Conservation (phyloP, 1,284 basidiomycete species). For the Boletus mariae region DNA sequence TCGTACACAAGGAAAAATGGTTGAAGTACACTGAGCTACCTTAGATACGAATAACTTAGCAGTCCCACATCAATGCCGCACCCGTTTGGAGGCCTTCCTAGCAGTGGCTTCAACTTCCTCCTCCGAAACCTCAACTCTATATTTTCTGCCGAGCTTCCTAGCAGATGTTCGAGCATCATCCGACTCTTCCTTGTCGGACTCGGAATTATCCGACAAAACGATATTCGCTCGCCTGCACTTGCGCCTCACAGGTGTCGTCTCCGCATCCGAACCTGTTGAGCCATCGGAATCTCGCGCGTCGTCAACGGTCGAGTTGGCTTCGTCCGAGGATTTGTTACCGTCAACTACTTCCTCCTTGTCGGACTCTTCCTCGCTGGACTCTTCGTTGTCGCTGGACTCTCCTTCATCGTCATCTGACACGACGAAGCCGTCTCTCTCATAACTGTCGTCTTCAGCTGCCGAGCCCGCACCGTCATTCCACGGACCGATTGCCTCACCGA, state of each 20-base stretch:
- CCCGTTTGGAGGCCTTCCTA: not conserved
- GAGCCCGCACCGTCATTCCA: constrained; percentile 13
- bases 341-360: not conserved
- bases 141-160: not conserved
- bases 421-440: constrained; percentile 13
- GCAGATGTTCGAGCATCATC: not conserved
- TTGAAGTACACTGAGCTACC: too few relatives aligned
- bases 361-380: not conserved
- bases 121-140: not conserved
- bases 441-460: constrained; percentile 9
- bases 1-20: too few relatives aligned
- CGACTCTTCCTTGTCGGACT: not conserved
- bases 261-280: not conserved
- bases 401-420: constrained; percentile 7
- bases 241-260: not conserved
- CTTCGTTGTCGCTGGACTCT: not conserved
- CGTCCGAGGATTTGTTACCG: not conserved
- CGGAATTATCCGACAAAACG: not conserved
- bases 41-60: not conserved
- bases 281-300: not conserved
- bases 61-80: not conserved
- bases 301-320: not conserved
- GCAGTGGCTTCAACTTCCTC: not conserved
- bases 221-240: not conserved
- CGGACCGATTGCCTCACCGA: constrained; percentile 15